Conservation (phyloP, 441 rosid genomes). For the Erodium moschatum region DNA sequence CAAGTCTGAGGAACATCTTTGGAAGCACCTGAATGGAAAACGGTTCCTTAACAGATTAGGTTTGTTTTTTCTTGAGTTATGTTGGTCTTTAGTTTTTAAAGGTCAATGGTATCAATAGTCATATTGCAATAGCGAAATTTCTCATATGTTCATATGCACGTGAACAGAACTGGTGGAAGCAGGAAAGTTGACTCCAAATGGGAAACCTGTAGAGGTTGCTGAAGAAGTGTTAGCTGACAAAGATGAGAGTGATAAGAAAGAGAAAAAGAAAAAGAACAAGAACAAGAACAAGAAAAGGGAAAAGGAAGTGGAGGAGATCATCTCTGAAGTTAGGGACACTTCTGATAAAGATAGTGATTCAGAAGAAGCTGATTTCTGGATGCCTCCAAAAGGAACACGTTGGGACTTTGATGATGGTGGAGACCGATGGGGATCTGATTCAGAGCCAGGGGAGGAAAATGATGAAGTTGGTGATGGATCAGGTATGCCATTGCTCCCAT, state of each 20-base stretch:
- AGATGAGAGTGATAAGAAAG: constrained; percentile 25
- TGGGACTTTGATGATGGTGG: constrained; percentile 86
- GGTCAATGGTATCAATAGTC: no score
- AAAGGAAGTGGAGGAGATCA: constrained; percentile 35
- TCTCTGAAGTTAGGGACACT: constrained; percentile 45
- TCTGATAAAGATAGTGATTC: constrained; percentile 40
- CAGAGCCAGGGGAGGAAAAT: constrained; percentile 37
- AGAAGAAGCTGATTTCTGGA: constrained; percentile 77
- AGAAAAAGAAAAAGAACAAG: no score
- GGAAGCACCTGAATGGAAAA: constrained; percentile 85
- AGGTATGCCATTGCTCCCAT: constrained; percentile 36
- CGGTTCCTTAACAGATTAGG: constrained; percentile 84
- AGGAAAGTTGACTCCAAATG: constrained; percentile 28
- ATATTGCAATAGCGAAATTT: no score
- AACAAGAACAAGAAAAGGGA: constrained; percentile 24
- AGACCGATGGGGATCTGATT: constrained; percentile 75
- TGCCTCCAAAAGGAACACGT: constrained; percentile 73
- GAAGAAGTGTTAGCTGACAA: constrained; percentile 23
- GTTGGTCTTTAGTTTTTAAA: no score
- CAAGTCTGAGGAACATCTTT: constrained; percentile 84
- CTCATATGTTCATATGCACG: background rate
- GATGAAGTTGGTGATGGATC: constrained; percentile 36
- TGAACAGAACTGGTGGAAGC: constrained; percentile 59
- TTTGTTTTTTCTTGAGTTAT: constrained; percentile 20
- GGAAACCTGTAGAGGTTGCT: constrained; percentile 22